Evolutionary conservation across 2,329 filamentous ascomycete species (phyloP).

Genomic region (Dothideomycetes sp.): DNA sequence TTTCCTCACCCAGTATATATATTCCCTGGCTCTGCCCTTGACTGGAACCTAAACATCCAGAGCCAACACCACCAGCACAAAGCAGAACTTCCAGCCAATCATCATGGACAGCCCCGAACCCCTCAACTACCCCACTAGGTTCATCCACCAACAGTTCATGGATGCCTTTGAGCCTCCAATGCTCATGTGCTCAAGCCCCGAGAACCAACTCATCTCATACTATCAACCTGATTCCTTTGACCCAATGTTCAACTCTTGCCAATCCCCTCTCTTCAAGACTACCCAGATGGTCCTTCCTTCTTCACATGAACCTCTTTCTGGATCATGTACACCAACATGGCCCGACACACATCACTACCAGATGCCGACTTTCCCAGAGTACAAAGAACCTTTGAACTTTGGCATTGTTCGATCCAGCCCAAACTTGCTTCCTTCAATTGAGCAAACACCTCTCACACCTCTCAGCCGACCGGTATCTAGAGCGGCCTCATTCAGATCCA

Average conservation of each 20-base stretch:
- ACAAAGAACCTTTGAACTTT: conserved; percentile 2
- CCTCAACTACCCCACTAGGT: conserved; percentile 7
- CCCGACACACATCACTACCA: conserved; percentile 10
- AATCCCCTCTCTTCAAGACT: conserved; percentile 7
- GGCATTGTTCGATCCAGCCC: conserved; percentile 11
- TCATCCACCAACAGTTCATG: conserved; percentile 4
- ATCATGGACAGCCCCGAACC: not conserved
- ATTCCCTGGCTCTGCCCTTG: conserved; percentile 8
- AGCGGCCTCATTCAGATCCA: conserved; percentile 22
- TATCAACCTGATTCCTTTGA: conserved; percentile 3
- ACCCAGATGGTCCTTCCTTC: conserved; percentile 5
- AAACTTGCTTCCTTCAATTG: conserved; percentile 14
- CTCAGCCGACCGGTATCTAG: conserved; percentile 14
- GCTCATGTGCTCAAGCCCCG: conserved; percentile 9
- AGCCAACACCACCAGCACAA: conserved; percentile 3
- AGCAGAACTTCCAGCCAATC: not conserved
- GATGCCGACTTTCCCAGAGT: conserved; percentile 8
- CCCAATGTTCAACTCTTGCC: conserved; percentile 10
- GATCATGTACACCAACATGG: conserved; percentile 10
- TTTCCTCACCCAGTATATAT: conserved; percentile 9
- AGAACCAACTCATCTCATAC: conserved; percentile 10
- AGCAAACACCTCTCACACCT: not conserved
- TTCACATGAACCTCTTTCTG: conserved; percentile 3
- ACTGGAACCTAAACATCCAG: too few species aligned
- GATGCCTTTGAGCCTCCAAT: conserved; percentile 7